Evolutionary conservation across 495 filamentous ascomycete genomes (phyloP), one percentile per base, ranked within the genome.

Genomic region (Schizothecium vesticola): DNA sequence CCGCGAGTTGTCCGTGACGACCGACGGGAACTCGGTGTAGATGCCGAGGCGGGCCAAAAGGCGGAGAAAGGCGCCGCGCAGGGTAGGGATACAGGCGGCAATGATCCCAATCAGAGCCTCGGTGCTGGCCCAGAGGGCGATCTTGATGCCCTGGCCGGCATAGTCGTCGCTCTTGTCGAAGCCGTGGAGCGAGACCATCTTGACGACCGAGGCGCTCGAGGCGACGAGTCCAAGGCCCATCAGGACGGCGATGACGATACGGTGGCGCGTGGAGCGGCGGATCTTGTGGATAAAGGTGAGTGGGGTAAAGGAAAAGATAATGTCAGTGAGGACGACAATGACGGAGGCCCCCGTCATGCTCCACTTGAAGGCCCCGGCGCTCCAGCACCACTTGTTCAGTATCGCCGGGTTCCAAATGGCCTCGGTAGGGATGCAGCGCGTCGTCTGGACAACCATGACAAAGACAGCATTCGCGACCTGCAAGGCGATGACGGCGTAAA

Each of bases 221-320:
- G 66, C 60, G 55, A 68, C 8, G 8, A 68, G 16, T 12, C 67
- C 67, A 2, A 68, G 67, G 22, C 51, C 28, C 67, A 68, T 59
- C 23, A 68, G 61, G 3, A 36, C 51, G 51, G 16, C 56, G n/a
- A 68, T 68, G 60, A 62, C 36, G 61, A 68, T 51, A 29, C 67
- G 67, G 28, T 68, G 64, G 26, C 19, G n/a, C n/a, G 8, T 9
- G 2, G 56, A 59, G 29, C 64, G 31, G 29, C 64, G 64, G 56
- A 66, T 66, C 25, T 36, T 56, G 55, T 60, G 64, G 6, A 66
- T 11, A 28, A 60, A 66, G n/a, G 64, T 66, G 16, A 66, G 24
- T n/a, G 64, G 64, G 29, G 59, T 59, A 21, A 66, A 28, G 25
- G 64, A 43, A 56, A 60, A 66, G 64, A 66, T 28, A 22, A 43